phyloP scores from a whole-genome alignment of 495 filamentous ascomycete genomes.

The Pseudomonodictys pantanalensis region DNA sequence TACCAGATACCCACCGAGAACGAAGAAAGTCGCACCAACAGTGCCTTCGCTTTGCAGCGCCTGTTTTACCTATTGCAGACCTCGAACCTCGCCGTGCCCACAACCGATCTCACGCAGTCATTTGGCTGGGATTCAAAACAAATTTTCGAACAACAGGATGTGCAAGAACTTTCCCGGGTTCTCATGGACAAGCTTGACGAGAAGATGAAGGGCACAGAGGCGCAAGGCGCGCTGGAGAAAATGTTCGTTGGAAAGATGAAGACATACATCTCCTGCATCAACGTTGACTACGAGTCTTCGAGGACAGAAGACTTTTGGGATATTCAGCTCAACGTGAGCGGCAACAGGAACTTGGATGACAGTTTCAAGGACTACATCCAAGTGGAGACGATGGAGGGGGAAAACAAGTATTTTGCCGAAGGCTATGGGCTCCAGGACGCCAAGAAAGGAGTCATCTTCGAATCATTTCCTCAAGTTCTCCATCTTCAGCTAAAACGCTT shows the following conservation, averaged over 20 bases:
- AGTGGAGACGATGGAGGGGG: constrained; percentile 93
- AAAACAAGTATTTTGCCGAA: constrained; percentile 96
- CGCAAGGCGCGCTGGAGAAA: constrained; percentile 84
- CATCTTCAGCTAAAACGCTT: constrained; percentile 97
- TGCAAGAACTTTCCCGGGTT: constrained; percentile 93
- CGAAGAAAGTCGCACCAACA: constrained; percentile 74
- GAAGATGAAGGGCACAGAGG: constrained; percentile 95
- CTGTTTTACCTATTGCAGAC: constrained; percentile 94
- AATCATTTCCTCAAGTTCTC: constrained; percentile 89
- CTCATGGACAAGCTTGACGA: constrained; percentile 95
- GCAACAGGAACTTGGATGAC: constrained; percentile 86
- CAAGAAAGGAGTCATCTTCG: constrained; percentile 95
- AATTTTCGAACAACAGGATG: constrained; percentile 98
- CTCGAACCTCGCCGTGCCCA: constrained; percentile 74
- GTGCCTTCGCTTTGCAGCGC: constrained; percentile 89
- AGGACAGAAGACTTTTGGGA: constrained; percentile 98
- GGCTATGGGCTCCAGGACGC: constrained; percentile 92
- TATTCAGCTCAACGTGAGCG: constrained; percentile 92
- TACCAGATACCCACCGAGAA: constrained; percentile 91
- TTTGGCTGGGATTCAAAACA: constrained; percentile 98
- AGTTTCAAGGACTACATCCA: constrained; percentile 96
- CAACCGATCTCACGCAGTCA: constrained; percentile 86
- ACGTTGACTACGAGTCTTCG: constrained; percentile 94
- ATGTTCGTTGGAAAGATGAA: constrained; percentile 96
- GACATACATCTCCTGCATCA: constrained; percentile 97